phyloP scores from a whole-genome alignment of 345 rosid species.

The Eucalyptus albens region DNA sequence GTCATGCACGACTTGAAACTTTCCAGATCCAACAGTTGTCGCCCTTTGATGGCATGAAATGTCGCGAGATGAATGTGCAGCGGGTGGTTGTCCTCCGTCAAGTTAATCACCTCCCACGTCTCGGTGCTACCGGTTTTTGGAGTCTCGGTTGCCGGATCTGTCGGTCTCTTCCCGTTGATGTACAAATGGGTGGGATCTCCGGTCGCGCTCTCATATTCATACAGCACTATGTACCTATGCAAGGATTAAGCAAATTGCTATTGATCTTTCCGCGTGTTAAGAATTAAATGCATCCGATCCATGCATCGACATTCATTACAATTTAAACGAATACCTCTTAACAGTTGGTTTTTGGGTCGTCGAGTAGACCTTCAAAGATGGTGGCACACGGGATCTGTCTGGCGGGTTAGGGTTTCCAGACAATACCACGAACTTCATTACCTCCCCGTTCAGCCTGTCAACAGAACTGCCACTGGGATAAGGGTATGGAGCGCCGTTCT shows the following conservation, averaged over 20 bases:
- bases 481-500: neutral
- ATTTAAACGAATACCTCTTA: neutral
- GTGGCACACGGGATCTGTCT: neutral
- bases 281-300: neutral
- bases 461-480: neutral
- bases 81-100: slow-evolving; percentile 1
- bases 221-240: neutral
- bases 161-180: neutral
- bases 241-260: neutral
- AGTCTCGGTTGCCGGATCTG: neutral
- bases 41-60: neutral
- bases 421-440: slow-evolving; percentile 1
- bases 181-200: slow-evolving; percentile 1
- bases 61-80: slow-evolving; percentile 1
- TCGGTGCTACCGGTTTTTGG: neutral
- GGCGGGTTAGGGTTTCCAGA: neutral
- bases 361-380: neutral
- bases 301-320: neutral
- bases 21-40: neutral
- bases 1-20: slow-evolving; percentile 2
- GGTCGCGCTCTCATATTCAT: neutral
- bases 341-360: neutral
- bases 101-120: slow-evolving; percentile 1
- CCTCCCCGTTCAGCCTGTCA: neutral
- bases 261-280: neutral